Evolutionary conservation across 768 basidiomycete species (phyloP).

Genomic region (Leccinum longicurvipes): DNA sequence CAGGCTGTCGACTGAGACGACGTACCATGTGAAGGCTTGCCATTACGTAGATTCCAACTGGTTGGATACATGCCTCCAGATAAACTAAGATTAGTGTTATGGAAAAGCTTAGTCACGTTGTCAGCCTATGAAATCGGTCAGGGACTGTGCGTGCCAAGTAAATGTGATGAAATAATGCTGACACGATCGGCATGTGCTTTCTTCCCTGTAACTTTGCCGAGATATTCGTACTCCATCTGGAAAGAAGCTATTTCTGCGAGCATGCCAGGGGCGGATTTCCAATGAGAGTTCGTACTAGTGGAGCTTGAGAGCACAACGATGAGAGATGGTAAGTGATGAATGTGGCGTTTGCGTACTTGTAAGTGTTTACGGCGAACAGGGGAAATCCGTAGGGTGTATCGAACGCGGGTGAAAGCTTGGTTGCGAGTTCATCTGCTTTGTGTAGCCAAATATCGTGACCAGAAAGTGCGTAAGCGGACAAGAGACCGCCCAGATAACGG

Average conservation of each 20-base stretch:
- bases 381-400: slow-evolving; percentile 69
- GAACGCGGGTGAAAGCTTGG: slow-evolving; percentile 71
- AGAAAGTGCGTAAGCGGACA: slow-evolving; percentile 80
- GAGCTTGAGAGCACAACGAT: slow-evolving; percentile 2
- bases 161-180: slow-evolving; percentile 13
- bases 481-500: slow-evolving; percentile 83
- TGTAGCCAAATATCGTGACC: slow-evolving; percentile 56
- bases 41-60: slow-evolving; percentile 50
- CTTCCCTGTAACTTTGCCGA: slow-evolving; percentile 75
- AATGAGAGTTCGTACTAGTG: not conserved
- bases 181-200: slow-evolving; percentile 58
- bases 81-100: slow-evolving; percentile 39
- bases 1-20: slow-evolving; percentile 5
- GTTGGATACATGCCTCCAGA: slow-evolving; percentile 66
- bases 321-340: not conserved
- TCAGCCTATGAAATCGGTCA: slow-evolving; percentile 37
- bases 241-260: slow-evolving; percentile 82
- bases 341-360: slow-evolving; percentile 38
- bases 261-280: slow-evolving; percentile 28
- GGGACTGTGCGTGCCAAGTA: not conserved
- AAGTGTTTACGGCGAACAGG: slow-evolving; percentile 63
- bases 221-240: slow-evolving; percentile 83
- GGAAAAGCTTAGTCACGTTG: slow-evolving; percentile 46
- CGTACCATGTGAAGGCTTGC: slow-evolving; percentile 46
- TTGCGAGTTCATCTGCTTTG: slow-evolving; percentile 76